Evolutionary conservation across 805 yeast species (phyloP), one percentile per base, ranked within the genome.

Genomic region (Starmerella apis): DNA sequence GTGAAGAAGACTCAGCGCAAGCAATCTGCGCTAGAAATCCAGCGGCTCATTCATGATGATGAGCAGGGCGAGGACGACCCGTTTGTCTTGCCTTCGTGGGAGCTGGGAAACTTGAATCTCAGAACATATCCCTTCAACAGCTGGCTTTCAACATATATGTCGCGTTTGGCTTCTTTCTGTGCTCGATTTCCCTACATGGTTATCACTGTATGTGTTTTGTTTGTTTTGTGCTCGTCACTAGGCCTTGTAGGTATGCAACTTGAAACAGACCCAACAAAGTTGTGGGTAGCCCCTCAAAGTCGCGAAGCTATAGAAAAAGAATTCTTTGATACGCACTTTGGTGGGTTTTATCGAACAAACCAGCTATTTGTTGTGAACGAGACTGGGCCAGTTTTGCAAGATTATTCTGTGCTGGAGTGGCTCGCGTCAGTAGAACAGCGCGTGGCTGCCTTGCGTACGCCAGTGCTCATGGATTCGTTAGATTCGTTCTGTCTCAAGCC

Each of bases 271-370:
- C 97, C 98, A 0, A 76, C 83, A 3, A 78, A 81, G 54, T 68
- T 90, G 27, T 90, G 98, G 98, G 97, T 92, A 0, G 81, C 92
- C 56, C 80, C 88, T 2, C 61, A 69, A 19, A 83, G 92, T 9
- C 78, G 76, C 3, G 86, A 87, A 11, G 80, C 72, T 48, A 68
- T 74, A 37, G 81, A 90, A 59, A 80, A 81, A 59, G 68, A 71
- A 48, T 79, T 56, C 57, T 90, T 79, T 62, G 96, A 92, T 63
- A 73, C 74, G 19, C 77, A 79, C 53, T 90, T 90, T 65, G 96
- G 96, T 0, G 95, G 94, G 33, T 90, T 92, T 70, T 92, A 83
- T 68, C 73, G 96, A 58, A 78, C 86, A 4, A 90, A 86, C 60
- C 97, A 90, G 65, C 68, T 86, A 0, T 84, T 85, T 56, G 69